A percentile compares a stretch with the other conserved stretches of the same genome.
Evolutionary conservation across 2,329 filamentous ascomycete species (phyloP).

Genomic region (Aspergillus pseudonomiae): DNA sequence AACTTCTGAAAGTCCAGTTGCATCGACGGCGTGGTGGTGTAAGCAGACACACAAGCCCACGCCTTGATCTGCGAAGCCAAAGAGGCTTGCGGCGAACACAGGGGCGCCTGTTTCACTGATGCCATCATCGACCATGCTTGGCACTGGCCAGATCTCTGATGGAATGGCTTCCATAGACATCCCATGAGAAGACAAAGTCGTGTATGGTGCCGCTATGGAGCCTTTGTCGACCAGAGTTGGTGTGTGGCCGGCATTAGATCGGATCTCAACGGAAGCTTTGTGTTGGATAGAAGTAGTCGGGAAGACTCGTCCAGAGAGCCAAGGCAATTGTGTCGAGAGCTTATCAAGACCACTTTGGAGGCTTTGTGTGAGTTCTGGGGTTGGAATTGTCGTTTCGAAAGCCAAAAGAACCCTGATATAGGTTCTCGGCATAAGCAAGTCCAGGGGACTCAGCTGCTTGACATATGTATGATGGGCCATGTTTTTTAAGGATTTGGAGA

Average conservation of each 20-base stretch:
- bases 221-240: neutral
- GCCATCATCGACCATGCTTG: neutral
- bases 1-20: neutral
- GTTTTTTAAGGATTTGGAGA: neutral
- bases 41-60: neutral
- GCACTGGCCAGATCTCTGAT: neutral
- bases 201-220: neutral
- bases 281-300: neutral
- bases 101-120: neutral
- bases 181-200: neutral
- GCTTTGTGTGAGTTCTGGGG: neutral
- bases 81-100: neutral
- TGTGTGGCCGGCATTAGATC: neutral
- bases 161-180: neutral
- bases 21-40: neutral
- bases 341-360: neutral
- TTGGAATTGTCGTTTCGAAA: neutral
- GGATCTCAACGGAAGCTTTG: neutral
- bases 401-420: neutral
- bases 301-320: neutral
- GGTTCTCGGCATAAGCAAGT: neutral
- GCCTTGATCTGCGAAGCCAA: neutral
- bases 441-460: neutral
- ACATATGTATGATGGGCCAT: neutral
- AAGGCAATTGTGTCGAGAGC: neutral